Base-by-base conservation (phyloP, 768 basidiomycete genomes). In the Pulveroboletus sp. region DNA sequence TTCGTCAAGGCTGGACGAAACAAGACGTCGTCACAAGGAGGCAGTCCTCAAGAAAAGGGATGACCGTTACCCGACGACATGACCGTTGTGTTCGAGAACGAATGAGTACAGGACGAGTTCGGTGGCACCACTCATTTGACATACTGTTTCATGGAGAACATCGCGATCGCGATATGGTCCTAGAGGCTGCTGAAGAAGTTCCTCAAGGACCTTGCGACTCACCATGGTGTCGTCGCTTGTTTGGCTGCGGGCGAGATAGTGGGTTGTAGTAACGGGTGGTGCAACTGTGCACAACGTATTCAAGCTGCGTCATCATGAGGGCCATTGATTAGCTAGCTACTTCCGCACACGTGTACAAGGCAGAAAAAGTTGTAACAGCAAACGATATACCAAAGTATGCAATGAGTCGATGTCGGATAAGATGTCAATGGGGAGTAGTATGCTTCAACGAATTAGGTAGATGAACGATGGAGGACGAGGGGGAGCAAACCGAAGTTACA, bases 1-100 rank as follows among this genome's bases (percentile, higher is more conserved):
- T 31, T 75, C 69, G 55, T 81, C 78, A 10, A 80, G 71, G 13
- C 79, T 80, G 35, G 20, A 49, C 12, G 5, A 40, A 20, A 40
- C n/a, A 7, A 23, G 20, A 21, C 1, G 23, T 19, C 2, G 42
- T 67, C 11, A n/a, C n/a, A n/a, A 53, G 48, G 24, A 29, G 1
- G 7, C 9, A 21, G 21, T 39, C 16, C 10, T 14, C 10, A 14
- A 24, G 39, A 27, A 37, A 38, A 19, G 35, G 9, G 37, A 27
- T 16, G n/a, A 36, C 19, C 25, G 27, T 60, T n/a, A 68, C 66
- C 66, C 66, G 2, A 33, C 57, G 40, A 69, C 45, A 19, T 13
- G 48, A 6, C 60, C 66, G 6, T 59, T 29, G 41, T 46, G 54
- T 47, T 68, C 66, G 25, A 68, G 60, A 24, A 57, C 33, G 41